Evolutionary conservation across 192 early-diverging fungal genomes (phyloP).

Genomic region (Lobosporangium transversale): DNA sequence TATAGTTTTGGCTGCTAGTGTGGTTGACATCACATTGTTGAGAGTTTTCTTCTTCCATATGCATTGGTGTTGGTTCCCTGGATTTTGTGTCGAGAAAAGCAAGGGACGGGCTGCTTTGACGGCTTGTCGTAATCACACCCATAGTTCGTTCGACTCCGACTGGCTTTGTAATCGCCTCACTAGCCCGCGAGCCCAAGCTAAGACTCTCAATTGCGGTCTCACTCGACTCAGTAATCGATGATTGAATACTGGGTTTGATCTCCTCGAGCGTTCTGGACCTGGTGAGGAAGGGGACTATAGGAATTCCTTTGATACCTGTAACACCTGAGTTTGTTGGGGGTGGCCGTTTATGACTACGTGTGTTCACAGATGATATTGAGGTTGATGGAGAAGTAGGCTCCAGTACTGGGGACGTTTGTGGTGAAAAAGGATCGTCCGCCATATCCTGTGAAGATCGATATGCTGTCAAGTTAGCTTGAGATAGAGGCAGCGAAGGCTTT

Average conservation of each 20-base stretch:
- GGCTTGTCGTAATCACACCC: conserved; percentile 34
- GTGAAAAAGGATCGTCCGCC: conserved; percentile 6
- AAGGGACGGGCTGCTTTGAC: conserved; percentile 33
- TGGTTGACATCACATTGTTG: too few relatives aligned
- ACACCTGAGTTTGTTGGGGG: not conserved
- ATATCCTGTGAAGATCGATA: conserved; percentile 29
- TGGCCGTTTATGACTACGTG: not conserved
- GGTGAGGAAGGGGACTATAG: conserved; percentile 1
- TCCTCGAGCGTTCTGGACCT: conserved; percentile 31
- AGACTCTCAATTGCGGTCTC: conserved; percentile 25
- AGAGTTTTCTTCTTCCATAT: not conserved
- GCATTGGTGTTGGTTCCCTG: conserved; percentile 2
- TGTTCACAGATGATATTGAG: not conserved
- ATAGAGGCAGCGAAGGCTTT: conserved; percentile 26
- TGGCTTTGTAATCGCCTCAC: not conserved
- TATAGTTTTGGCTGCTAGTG: not conserved
- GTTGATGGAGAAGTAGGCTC: conserved; percentile 11
- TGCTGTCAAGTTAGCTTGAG: conserved; percentile 28
- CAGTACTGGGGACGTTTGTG: conserved; percentile 21
- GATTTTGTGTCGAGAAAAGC: not conserved
- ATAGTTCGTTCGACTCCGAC: conserved; percentile 12
- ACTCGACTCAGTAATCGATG: not conserved
- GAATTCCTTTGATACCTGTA: not conserved
- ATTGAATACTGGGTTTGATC: not conserved
- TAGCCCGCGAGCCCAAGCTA: not conserved